Evolutionary conservation across 352 stramenopile genomes (phyloP).

Genomic region (Globisporangium paddicum): DNA sequence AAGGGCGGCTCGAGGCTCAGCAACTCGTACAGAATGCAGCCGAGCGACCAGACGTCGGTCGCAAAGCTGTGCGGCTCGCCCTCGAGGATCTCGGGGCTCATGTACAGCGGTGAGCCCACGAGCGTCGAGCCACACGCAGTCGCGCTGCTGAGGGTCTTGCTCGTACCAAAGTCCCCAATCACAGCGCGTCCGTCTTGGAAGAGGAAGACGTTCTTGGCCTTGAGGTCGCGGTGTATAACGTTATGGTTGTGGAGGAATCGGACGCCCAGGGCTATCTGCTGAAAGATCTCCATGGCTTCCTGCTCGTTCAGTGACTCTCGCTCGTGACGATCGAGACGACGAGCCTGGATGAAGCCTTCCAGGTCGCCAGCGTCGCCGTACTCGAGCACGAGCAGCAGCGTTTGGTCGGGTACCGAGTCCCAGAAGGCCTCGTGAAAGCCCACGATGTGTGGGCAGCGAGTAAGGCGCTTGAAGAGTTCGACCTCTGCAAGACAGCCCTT

Average conservation of each 20-base stretch:
- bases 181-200: slow-evolving; percentile 79
- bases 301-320: slow-evolving; percentile 7
- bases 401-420: slow-evolving; percentile 14
- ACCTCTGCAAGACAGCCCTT: slow-evolving; percentile 43
- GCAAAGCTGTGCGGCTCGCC: slow-evolving; percentile 46
- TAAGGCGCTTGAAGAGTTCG: slow-evolving; percentile 32
- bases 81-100: slow-evolving; percentile 71
- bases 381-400: slow-evolving; percentile 61
- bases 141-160: slow-evolving; percentile 33
- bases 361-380: slow-evolving; percentile 65
- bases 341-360: slow-evolving; percentile 26
- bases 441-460: slow-evolving; percentile 54
- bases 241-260: slow-evolving; percentile 48
- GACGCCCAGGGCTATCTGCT: slow-evolving; percentile 85
- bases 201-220: slow-evolving; percentile 82
- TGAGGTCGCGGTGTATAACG: slow-evolving; percentile 84
- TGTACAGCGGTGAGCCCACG: slow-evolving; percentile 68
- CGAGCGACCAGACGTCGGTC: slow-evolving; percentile 76
- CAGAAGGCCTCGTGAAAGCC: slow-evolving; percentile 53
- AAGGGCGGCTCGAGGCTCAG: slow-evolving; percentile 22
- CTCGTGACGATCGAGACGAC: not conserved
- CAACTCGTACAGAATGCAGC: slow-evolving; percentile 80
- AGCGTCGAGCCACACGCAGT: slow-evolving; percentile 32
- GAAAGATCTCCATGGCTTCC: slow-evolving; percentile 27
- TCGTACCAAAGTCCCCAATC: slow-evolving; percentile 73